These are phyloP conservation scores for Calonectria pteridis DNA, from an alignment of 2,329 filamentous ascomycete species.

Conservation along the genomic window DNA sequence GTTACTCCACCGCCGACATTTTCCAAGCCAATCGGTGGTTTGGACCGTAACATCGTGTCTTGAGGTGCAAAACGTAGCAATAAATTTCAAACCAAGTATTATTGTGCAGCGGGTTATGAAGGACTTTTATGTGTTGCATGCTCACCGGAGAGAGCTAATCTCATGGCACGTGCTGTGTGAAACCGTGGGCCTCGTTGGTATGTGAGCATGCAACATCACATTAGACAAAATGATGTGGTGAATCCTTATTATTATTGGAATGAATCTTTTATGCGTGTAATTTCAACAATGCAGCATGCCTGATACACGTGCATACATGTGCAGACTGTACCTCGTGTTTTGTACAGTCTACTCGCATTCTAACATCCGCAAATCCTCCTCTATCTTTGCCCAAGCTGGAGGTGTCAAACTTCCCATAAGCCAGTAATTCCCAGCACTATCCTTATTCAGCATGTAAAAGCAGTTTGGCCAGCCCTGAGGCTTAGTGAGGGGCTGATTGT, in stretches of 20 bases:
- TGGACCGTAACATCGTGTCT: not conserved
- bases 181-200: not conserved
- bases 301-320: not conserved
- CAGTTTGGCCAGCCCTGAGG: not conserved
- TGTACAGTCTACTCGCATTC: not conserved
- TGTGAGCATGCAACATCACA: not conserved
- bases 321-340: not conserved
- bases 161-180: not conserved
- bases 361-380: constrained; percentile 5
- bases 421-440: constrained; percentile 21
- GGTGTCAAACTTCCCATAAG: constrained; percentile 9
- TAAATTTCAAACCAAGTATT: not conserved
- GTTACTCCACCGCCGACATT: not conserved
- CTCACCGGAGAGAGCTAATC: not conserved
- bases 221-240: not conserved
- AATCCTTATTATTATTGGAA: not conserved
- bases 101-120: not conserved
- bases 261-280: not conserved
- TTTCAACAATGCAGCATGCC: not conserved
- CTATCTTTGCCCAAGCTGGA: constrained; percentile 15
- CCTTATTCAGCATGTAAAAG: constrained; percentile 20
- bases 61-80: not conserved
- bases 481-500: constrained; percentile 5
- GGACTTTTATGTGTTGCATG: not conserved
- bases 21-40: not conserved